Evolutionary conservation across 495 filamentous ascomycete species (phyloP).

Genomic region (Clavariopsis aquatica): DNA sequence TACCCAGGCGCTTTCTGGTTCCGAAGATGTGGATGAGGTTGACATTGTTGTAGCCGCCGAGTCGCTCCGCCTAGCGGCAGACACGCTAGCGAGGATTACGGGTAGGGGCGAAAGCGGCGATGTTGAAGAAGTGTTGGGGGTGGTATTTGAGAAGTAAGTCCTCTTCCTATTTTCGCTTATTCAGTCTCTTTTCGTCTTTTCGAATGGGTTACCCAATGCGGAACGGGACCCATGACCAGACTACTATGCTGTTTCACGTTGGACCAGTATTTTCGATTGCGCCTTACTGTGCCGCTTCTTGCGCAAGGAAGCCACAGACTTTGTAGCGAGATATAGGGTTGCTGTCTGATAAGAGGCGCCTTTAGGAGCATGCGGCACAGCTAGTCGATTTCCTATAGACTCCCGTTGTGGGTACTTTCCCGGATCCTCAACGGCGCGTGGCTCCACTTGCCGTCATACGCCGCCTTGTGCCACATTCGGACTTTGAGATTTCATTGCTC

Average conservation of each 20-base stretch:
- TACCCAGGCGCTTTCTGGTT: conserved; percentile 42
- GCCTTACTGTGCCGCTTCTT: conserved; percentile 18
- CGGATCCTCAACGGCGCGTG: neutral
- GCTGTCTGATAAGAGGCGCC: neutral
- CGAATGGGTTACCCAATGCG: too few relatives aligned
- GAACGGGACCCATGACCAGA: neutral
- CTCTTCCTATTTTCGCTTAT: neutral
- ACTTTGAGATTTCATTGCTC: neutral
- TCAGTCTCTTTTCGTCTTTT: neutral
- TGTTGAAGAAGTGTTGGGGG: conserved; percentile 94
- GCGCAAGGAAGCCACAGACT: conserved; percentile 13
- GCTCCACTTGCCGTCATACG: conserved; percentile 19
- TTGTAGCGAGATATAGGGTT: conserved; percentile 17
- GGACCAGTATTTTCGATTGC: conserved; percentile 1
- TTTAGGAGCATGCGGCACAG: conserved; percentile 11
- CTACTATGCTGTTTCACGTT: neutral
- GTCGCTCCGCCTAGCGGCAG: conserved; percentile 78
- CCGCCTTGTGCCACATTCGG: neutral
- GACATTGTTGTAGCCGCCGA: conserved; percentile 97
- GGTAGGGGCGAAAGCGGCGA: conserved; percentile 84
- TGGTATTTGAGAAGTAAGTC: conserved; percentile 92
- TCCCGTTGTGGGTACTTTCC: neutral
- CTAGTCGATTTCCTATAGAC: neutral
- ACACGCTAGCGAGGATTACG: conserved; percentile 78
- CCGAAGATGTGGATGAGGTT: conserved; percentile 46